Evolutionary conservation across 2,329 filamentous ascomycete genomes (phyloP).

Genomic region (Phoma sp.): DNA sequence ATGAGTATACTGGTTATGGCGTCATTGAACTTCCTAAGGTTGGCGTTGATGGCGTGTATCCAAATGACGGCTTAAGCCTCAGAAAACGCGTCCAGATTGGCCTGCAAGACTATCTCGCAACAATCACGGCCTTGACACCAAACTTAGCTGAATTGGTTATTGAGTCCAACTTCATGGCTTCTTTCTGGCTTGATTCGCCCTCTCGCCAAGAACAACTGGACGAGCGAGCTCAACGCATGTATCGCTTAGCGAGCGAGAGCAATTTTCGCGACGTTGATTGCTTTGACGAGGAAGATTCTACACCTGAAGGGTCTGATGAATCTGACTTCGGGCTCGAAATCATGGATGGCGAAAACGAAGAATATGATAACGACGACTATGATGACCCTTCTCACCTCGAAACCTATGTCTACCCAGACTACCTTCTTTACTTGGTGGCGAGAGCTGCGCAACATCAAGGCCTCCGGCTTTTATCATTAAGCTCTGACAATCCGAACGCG

Average conservation of each 20-base stretch:
- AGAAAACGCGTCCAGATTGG: background rate
- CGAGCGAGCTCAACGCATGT: background rate
- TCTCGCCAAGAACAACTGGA: background rate
- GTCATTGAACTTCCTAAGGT: background rate
- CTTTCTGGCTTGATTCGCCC: background rate
- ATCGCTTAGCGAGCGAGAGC: background rate
- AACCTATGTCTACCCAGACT: background rate
- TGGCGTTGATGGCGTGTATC: background rate
- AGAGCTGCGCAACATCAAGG: background rate
- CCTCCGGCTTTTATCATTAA: background rate
- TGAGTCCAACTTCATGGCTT: background rate
- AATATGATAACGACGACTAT: background rate
- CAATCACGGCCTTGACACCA: background rate
- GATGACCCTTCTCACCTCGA: background rate
- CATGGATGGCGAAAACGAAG: background rate
- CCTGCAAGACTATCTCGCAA: background rate
- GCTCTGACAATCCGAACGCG: background rate
- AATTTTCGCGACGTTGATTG: background rate
- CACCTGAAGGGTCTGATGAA: background rate
- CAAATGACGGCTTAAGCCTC: background rate
- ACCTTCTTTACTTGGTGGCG: background rate
- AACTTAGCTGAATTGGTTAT: background rate
- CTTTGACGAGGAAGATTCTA: background rate
- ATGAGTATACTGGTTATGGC: background rate
- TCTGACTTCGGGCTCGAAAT: background rate